Percentiles rank a stretch among this genome's conserved stretches.
These are phyloP conservation scores for Salisapilia sapeloensis DNA, from an alignment of 352 stramenopile genomes.

Conservation along the genomic window DNA sequence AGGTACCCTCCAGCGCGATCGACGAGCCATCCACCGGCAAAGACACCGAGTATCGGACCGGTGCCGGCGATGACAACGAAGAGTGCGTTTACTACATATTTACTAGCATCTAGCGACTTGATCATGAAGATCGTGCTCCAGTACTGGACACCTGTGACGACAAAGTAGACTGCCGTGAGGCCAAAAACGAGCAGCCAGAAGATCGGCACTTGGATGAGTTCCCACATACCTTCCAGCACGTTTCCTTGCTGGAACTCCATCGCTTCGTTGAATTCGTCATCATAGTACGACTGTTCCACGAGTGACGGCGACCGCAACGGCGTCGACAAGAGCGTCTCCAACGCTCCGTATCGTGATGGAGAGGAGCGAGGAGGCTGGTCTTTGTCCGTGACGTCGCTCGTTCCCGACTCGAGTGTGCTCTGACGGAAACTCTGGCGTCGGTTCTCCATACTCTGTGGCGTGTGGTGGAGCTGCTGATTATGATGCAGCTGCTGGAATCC, in stretches of 20 bases:
- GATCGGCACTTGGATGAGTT: conserved; percentile 47
- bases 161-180: conserved; percentile 71
- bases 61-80: conserved; percentile 71
- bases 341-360: conserved; percentile 28
- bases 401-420: too few relatives aligned
- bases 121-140: conserved; percentile 82
- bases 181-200: conserved; percentile 66
- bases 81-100: conserved; percentile 68
- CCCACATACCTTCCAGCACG: conserved; percentile 38
- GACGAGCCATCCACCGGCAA: conserved; percentile 67
- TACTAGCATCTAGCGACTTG: conserved; percentile 66
- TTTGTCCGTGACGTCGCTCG: conserved; percentile 4
- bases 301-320: conserved; percentile 27
- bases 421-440: too few relatives aligned
- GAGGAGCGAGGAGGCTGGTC: conserved; percentile 2
- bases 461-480: conserved; percentile 43
- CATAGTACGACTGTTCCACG: conserved; percentile 43
- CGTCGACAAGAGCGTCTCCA: conserved; percentile 19
- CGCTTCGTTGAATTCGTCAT: conserved; percentile 53
- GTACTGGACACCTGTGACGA: conserved; percentile 76
- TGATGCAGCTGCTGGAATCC: conserved; percentile 52
- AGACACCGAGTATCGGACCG: conserved; percentile 63
- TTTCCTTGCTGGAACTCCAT: conserved; percentile 52
- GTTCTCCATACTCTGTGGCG: too few relatives aligned
- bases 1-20: conserved; percentile 66